Evolutionary conservation across 441 rosid genomes (phyloP), one percentile per base, ranked within the genome.

Genomic region (Melastoma candidum): DNA sequence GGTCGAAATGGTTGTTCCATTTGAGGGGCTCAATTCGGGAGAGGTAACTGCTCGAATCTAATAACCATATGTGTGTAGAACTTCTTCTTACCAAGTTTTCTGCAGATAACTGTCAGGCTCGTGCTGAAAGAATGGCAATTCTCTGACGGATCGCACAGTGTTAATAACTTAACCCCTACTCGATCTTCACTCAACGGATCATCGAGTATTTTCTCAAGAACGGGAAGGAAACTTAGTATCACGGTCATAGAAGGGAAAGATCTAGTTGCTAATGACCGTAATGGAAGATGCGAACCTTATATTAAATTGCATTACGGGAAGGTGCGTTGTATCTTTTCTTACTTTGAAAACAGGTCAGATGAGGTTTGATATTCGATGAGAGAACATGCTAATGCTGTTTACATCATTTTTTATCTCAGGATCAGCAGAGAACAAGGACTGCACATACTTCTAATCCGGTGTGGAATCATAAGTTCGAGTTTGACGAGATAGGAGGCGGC

Each of bases 101-200:
- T 32, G 56, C 79, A 88, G 98, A 74, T 93, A 77, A 78, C 76
- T 0, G 95, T 93, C 46, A 73, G 63, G 79, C 80, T 93, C 57
- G 73, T 88, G 53, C 39, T 93, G 57, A 86, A 93, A 71, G 98
- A 88, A 66, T 93, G 98, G 97, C 98, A 84, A 69, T 93, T 82
- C 74, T 81, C 97, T 25, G 97, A 84, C 44, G 92, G 98, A 46
- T 82, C 97, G 24, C 83, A 81, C 71, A 84, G 81, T 71, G 69
- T 71, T 67, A 78, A 71, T 70, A 73, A 77, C 59, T 60, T 53
- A 43, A 61, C 22, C 10, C 44, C 69, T 50, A 71, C 90, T 49
- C 69, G 56, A 58, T 71, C 69, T 46, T 77, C 85, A 6, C 69
- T 76, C 5, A 65, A 65, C 48, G 83, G 83, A 47, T 84, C 83